Base-by-base conservation (phyloP, 2,329 filamentous ascomycete species). In the Aspergillus clavatus region DNA sequence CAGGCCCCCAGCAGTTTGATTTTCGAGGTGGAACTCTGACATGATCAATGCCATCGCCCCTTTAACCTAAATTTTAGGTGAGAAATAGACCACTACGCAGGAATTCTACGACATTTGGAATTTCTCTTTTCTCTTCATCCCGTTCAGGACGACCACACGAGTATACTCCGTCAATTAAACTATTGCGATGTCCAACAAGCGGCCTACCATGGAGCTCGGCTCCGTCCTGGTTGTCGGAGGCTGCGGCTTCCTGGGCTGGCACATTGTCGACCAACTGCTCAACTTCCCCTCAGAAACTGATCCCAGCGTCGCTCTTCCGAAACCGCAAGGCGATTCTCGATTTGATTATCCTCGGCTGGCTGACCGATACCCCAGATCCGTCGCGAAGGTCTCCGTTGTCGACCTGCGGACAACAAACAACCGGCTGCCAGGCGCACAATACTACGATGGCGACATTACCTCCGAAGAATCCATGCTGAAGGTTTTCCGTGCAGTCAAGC, bases 181-280 rank as follows among this genome's bases (percentile, higher is more conserved):
- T 38, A 18, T 36, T 38, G 51, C 12, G 48, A 67, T 67, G 65
- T 53, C 64, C 42, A 48, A 46, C 35, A 58, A 63, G 43, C 47
- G 48, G 35, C 56, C 65, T 46, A 60, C 61, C 11, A 59, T 72
- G 40, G 61, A 70, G 47, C 74, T 89, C 41, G 86, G 86, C 62
- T 81, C 78, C 53, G 84, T 89, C 59, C 76, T 90, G 56, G 83
- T 93, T 55, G 82, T 91, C 56, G 87, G 87, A 60, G 87, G 87
- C 63, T 90, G 87, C 65, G 87, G 87, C 54, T 91, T 93, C 70
- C 78, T 93, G 12, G 87, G 87, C 64, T 84, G 87, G 70, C 86
- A 91, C 71, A 84, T 91, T 56, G 84, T 91, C 62, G 80, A 83
- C 67, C 78, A 87, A 61, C 77, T 88, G 46, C 74, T 87, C 58